Evolutionary conservation across 805 yeast species (phyloP), one percentile per base, ranked within the genome.

Genomic region (Ogataea angusta): DNA sequence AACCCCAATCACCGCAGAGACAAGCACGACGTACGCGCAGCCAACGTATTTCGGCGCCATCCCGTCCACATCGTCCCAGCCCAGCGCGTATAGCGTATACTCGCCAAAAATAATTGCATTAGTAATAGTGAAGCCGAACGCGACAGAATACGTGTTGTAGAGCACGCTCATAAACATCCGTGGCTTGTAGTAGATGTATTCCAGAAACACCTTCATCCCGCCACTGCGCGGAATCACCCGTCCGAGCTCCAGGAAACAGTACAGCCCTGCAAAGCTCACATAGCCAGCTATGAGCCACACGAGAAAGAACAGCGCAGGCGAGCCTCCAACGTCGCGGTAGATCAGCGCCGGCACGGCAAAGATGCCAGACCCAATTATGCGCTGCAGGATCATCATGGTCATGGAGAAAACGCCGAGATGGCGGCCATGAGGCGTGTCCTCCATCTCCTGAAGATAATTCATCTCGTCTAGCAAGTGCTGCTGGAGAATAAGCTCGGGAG

Each of bases 361-460:
- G 7, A 85, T 83, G 0, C 93, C 93, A 0, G 89, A 80, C 0
- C 95, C 93, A 10, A 85, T 66, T 30, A 85, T 84, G 45, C 90
- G 65, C 12, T 86, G 77, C 6, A 85, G 70, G 51, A 82, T 80
- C 43, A 82, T 62, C 31, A 81, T 71, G 29, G 80, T 69, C 0
- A 86, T 80, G 6, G 88, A 78, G 50, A 73, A 81, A 2, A 82
- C 58, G 0, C 91, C 91, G 45, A 85, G 58, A 59, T 83, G 88
- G 27, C 91, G 66, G 1, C 91, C 91, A 49, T 82, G 88, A 1
- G 90, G 90, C 2, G 74, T 61, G 16, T 76, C 80, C 48, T 75
- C 80, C 10, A 56, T 49, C 12, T 48, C 49, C 12, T 51, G 52
- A 10, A 62, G 40, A 26, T 56, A 57, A 30, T 49, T 51, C 52